phyloP scores from a whole-genome alignment of 345 rosid genomes.

The Eucalyptus pauciflora region DNA sequence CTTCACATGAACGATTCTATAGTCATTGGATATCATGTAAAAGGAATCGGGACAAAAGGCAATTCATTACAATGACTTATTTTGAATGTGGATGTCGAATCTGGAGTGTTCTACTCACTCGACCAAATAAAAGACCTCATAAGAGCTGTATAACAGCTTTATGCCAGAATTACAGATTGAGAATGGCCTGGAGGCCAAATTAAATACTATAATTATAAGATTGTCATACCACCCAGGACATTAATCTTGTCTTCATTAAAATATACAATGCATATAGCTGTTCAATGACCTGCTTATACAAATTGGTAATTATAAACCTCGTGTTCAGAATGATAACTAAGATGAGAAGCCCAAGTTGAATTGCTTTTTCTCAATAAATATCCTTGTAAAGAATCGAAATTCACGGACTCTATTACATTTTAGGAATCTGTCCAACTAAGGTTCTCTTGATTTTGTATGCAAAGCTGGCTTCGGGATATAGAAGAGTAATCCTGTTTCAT shows the following conservation, averaged over 20 bases:
- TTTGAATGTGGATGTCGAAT: neutral
- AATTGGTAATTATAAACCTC: neutral
- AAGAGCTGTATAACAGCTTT: neutral
- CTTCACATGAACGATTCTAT: no score
- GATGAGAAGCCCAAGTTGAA: neutral
- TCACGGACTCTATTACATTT: neutral
- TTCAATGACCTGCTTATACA: neutral
- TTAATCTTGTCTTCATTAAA: neutral
- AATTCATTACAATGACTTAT: neutral
- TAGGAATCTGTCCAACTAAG: neutral
- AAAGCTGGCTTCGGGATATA: neutral
- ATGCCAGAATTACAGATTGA: neutral
- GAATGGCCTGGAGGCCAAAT: neutral
- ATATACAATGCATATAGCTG: neutral
- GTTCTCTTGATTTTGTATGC: neutral
- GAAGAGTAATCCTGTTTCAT: neutral
- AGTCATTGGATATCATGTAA: neutral
- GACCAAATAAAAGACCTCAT: neutral
- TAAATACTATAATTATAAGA: neutral
- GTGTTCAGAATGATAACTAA: neutral
- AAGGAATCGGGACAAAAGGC: neutral
- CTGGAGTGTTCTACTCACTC: neutral
- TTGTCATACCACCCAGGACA: neutral
- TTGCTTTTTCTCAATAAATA: neutral
- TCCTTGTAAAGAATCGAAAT: neutral